phyloP scores from a whole-genome alignment of 1,139 yeast species.

The Suhomyces kunorum region DNA sequence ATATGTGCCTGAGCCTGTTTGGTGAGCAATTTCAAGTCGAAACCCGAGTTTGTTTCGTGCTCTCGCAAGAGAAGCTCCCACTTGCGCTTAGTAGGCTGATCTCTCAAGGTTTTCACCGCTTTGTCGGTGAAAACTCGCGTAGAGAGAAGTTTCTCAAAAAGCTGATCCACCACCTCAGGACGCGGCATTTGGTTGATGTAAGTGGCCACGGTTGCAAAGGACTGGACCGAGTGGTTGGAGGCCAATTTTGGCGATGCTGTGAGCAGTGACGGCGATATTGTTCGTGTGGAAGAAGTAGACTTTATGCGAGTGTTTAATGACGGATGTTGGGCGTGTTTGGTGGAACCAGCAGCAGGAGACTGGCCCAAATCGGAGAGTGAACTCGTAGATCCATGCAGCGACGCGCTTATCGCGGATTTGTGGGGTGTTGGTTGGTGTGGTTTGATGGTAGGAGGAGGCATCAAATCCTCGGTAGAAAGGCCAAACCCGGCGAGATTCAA shows the following conservation, averaged over 20 bases:
- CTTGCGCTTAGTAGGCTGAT: slow-evolving; percentile 39
- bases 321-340: slow-evolving; percentile 3
- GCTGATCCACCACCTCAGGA: slow-evolving; percentile 37
- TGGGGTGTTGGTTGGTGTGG: slow-evolving; percentile 11
- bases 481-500: slow-evolving; percentile 30
- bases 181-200: slow-evolving; percentile 39
- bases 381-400: slow-evolving; percentile 17
- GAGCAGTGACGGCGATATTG: slow-evolving; percentile 10
- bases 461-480: slow-evolving; percentile 28
- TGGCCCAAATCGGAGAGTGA: slow-evolving; percentile 16
- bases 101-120: slow-evolving; percentile 34
- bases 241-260: slow-evolving; percentile 10
- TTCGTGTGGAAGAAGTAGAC: slow-evolving; percentile 9
- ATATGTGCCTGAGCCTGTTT: slow-evolving; percentile 15
- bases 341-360: slow-evolving; percentile 2
- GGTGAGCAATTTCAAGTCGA: slow-evolving; percentile 32
- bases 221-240: slow-evolving; percentile 27
- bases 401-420: slow-evolving; percentile 1
- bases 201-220: slow-evolving; percentile 36
- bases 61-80: slow-evolving; percentile 51
- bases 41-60: slow-evolving; percentile 39
- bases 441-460: slow-evolving; percentile 25
- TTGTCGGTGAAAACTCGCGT: slow-evolving; percentile 40
- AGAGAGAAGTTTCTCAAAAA: slow-evolving; percentile 43
- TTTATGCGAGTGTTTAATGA: slow-evolving; percentile 10